A percentile compares a stretch with the other conserved stretches of the same genome.
Conservation (phyloP, 352 stramenopile genomes). For the Pythium rishiriense region DNA sequence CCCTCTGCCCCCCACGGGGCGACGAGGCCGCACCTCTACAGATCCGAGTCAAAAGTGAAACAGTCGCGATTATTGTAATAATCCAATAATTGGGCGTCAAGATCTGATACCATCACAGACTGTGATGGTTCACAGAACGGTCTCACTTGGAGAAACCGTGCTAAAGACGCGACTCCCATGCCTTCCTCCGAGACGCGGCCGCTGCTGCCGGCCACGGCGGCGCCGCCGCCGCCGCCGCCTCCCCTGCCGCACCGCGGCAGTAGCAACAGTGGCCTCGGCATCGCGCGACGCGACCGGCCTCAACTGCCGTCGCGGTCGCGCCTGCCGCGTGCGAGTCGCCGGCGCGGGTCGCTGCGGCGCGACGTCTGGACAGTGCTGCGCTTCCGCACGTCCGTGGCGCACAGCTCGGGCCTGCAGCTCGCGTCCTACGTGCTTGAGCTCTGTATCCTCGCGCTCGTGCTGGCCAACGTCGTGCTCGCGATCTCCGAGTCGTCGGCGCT, state of each 20-base stretch:
- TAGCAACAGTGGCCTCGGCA: neutral
- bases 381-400: slow-evolving; percentile 59
- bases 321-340: neutral
- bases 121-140: too few species aligned
- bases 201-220: slow-evolving; percentile 1
- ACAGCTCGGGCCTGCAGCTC: slow-evolving; percentile 57
- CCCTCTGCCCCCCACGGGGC: too few species aligned
- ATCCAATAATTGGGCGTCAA: too few species aligned
- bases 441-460: slow-evolving; percentile 66
- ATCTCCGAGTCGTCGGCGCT: slow-evolving; percentile 52
- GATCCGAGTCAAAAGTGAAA: too few species aligned
- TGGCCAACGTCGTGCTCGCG: slow-evolving; percentile 74
- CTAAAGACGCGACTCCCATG: neutral
- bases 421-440: slow-evolving; percentile 68
- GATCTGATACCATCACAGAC: too few species aligned
- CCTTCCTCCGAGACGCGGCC: neutral
- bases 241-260: neutral
- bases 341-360: slow-evolving; percentile 35
- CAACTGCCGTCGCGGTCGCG: neutral
- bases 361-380: slow-evolving; percentile 80
- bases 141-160: too few species aligned
- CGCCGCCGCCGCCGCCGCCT: neutral
- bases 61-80: too few species aligned
- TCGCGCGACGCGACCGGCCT: neutral
- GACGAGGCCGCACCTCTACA: too few species aligned